Percentiles rank a stretch among this genome's conserved stretches.
These are phyloP conservation scores for Fomes fomentarius DNA, from an alignment of 1,284 basidiomycete genomes.

Conservation along the genomic window DNA sequence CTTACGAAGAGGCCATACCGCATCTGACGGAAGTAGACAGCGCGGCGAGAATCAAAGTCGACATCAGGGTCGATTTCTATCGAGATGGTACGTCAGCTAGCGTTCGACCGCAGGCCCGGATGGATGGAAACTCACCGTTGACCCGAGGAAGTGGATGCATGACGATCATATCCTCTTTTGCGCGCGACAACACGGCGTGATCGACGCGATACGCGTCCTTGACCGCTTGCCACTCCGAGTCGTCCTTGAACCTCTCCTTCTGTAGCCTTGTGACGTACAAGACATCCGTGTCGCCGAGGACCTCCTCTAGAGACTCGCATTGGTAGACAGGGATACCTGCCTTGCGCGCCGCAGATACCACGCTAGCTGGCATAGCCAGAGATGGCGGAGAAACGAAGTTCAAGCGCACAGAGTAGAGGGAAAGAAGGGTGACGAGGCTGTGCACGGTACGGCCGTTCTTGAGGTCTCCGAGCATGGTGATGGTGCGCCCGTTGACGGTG, in stretches of 20 bases:
- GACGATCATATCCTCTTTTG: conserved; percentile 96
- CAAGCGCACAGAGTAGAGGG: conserved; percentile 91
- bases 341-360: conserved; percentile 83
- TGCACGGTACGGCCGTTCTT: conserved; percentile 99
- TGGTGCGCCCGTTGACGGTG: conserved; percentile 95
- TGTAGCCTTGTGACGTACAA: conserved; percentile 97
- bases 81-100: neutral
- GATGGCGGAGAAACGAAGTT: conserved; percentile 95
- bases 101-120: too few species aligned
- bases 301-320: conserved; percentile 87
- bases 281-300: conserved; percentile 93
- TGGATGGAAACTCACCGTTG: conserved; percentile 59
- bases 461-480: conserved; percentile 94
- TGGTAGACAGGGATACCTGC: conserved; percentile 82
- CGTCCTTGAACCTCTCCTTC: conserved; percentile 89
- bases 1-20: conserved; percentile 95
- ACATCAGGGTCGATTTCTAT: conserved; percentile 97
- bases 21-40: conserved; percentile 99
- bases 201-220: conserved; percentile 95
- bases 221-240: conserved; percentile 87
- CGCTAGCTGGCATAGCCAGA: conserved; percentile 90
- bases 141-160: conserved; percentile 97
- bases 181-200: conserved; percentile 88
- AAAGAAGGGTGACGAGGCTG: conserved; percentile 91
- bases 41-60: conserved; percentile 93